Evolutionary conservation across 2,329 filamentous ascomycete species (phyloP), one percentile per base, ranked within the genome.

Genomic region (Penicillium olsonii): DNA sequence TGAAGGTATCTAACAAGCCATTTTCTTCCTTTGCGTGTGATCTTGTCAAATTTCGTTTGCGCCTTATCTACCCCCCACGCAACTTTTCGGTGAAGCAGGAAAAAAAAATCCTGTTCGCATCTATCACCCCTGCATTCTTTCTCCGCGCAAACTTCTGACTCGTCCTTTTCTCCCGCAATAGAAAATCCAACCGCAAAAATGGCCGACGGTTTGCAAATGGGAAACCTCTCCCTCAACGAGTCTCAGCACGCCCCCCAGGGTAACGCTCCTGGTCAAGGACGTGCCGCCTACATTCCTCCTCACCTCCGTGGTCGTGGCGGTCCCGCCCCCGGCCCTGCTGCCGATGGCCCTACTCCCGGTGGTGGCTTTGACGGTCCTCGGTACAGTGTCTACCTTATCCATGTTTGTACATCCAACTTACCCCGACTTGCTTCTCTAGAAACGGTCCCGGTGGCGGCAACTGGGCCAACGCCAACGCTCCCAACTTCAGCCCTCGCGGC

Each of bases 211-310:
- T 63, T 72, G 54, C 68, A 70, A 50, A 70, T 72, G 65, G 68
- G 65, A 60, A 67, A 67, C 60, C 60, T 72, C 43, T 68, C 69
- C 58, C 74, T 87, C 62, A 80, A 82, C 69, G 83, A 86, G 60
- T 83, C 81, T 54, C 78, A 84, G 72, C 82, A 84, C 68, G 82
- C 80, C 49, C 70, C 72, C 44, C 73, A 75, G 66, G 70, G 70
- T 57, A 56, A 59, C 54, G 71, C 74, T 62, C 70, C 70, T 60
- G 68, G 70, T 53, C 33, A 35, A 11, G 79, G 80, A 62, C 83
- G 82, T 66, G 76, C 81, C 69, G 79, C 83, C 62, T 86, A 86
- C 71, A 85, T 86, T 61, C 83, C 83, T 64, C 83, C 83, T 63
- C 83, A 86, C 69, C 78, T 85, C 58, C 81, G 83, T 59, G 66